Evolutionary conservation across 257 asterid species (phyloP), one percentile per base, ranked within the genome.

Genomic region (Solanum pennellii): DNA sequence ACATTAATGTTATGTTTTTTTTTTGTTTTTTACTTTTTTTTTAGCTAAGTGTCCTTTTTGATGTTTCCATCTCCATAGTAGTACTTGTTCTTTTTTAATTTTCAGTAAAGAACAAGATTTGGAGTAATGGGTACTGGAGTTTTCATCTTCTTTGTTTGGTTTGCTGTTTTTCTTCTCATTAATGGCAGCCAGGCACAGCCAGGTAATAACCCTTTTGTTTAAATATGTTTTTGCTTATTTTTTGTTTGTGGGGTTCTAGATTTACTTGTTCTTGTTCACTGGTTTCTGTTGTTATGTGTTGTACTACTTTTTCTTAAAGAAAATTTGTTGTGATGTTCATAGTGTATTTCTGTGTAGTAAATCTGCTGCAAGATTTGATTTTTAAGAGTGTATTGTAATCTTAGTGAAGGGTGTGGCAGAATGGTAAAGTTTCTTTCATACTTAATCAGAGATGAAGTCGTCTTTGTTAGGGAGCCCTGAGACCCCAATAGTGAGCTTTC

Each of bases 101-200:
- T 68, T 37, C 52, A 84, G 83, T 79, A 86, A 72, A 84, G 74
- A 74, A 79, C 56, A 49, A 86, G 83, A 71, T 45, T 76, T 47
- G 49, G 86, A 85, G 93, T 88, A 86, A 97, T 97, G 99, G 94
- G 89, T 84, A 37, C 71, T 84, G 84, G 88, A 37, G 21, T 88
- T 90, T 79, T 86, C 86, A 29, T 91, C 47, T 76, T 89, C 72
- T 49, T 87, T 87, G 44, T 94, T 73, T 87, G 86, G 62, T 74
- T 91, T 5, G 88, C 35, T 88, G 76, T 86, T 66, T 86, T 90
- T 73, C 90, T 90, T 89, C 92, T 93, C 85, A 83, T 92, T 88
- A 95, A 94, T 92, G 86, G 86, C 47, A 88, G 91, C 93, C 88
- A 88, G 65, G 97, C 99, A 89, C 99, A 96, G 93, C 98, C 98